These are phyloP conservation scores for Erysiphe neolycopersici DNA, from an alignment of 2,329 filamentous ascomycete species.

Conservation along the genomic window DNA sequence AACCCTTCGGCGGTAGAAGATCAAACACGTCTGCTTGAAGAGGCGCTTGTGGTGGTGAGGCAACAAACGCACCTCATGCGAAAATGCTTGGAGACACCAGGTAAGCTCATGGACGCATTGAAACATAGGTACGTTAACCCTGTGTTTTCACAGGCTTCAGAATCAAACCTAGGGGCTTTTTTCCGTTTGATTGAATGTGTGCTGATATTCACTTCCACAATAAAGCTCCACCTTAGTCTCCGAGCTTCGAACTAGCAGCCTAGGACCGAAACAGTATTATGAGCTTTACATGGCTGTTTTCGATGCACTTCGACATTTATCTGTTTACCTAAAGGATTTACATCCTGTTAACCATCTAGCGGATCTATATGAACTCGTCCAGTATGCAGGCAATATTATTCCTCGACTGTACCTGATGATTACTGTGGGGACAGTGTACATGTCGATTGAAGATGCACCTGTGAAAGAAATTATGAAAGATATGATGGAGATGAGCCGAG, in stretches of 20 bases:
- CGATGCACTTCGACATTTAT: conserved; percentile 86
- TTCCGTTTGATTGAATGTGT: conserved; percentile 4
- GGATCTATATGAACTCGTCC: conserved; percentile 90
- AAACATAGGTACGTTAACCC: conserved; percentile 69
- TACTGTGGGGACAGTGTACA: conserved; percentile 95
- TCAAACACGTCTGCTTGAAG: conserved; percentile 80
- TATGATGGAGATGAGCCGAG: conserved; percentile 99
- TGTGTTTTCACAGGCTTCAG: not conserved
- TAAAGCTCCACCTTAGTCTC: conserved; percentile 83
- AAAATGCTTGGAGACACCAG: conserved; percentile 86
- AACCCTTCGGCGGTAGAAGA: conserved; percentile 43
- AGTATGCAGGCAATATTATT: conserved; percentile 95
- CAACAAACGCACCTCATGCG: conserved; percentile 95
- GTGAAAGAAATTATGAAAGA: conserved; percentile 99
- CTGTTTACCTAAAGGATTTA: conserved; percentile 86
- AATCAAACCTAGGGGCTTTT: not conserved
- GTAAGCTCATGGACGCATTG: conserved; percentile 97
- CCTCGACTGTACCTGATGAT: conserved; percentile 96
- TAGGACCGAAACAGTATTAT: conserved; percentile 99
- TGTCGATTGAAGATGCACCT: conserved; percentile 91
- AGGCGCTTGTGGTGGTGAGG: conserved; percentile 85
- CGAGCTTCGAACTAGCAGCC: conserved; percentile 86
- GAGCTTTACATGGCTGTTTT: conserved; percentile 99
- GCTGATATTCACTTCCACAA: conserved; percentile 8
- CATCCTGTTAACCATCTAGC: conserved; percentile 95